Conservation (phyloP, 2,329 filamentous ascomycete genomes). For the Ilyonectria mors-panacis region DNA sequence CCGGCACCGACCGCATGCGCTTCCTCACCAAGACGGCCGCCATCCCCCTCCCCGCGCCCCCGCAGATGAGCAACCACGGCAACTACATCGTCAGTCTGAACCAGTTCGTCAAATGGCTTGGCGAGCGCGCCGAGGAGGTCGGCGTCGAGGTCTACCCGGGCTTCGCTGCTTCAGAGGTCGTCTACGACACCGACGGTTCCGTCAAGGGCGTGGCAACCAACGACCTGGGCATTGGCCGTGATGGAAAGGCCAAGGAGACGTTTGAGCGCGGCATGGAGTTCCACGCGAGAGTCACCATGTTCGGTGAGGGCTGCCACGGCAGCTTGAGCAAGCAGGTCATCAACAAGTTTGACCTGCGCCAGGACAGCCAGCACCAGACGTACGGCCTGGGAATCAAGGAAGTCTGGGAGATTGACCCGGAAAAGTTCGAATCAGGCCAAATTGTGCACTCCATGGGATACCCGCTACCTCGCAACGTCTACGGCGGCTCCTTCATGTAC, state of each 20-base stretch:
- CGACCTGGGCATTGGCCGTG: slow-evolving; percentile 86
- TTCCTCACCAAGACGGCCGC: slow-evolving; percentile 88
- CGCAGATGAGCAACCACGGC: slow-evolving; percentile 98
- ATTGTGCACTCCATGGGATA: slow-evolving; percentile 95
- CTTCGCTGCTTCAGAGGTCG: slow-evolving; percentile 92
- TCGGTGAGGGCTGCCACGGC: slow-evolving; percentile 96
- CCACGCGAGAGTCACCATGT: slow-evolving; percentile 90
- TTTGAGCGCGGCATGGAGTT: slow-evolving; percentile 99
- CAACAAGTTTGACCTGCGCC: slow-evolving; percentile 91
- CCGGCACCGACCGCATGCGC: slow-evolving; percentile 88
- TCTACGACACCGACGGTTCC: slow-evolving; percentile 88
- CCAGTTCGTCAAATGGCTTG: slow-evolving; percentile 95
- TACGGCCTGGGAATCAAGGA: slow-evolving; percentile 97
- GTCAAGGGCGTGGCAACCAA: slow-evolving; percentile 97
- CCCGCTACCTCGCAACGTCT: slow-evolving; percentile 88
- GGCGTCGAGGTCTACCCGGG: slow-evolving; percentile 97
- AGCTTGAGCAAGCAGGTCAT: slow-evolving; percentile 95
- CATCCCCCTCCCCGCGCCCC: slow-evolving; percentile 87
- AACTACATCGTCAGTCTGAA: slow-evolving; percentile 98
- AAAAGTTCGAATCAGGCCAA: slow-evolving; percentile 90
- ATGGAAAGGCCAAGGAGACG: slow-evolving; percentile 87
- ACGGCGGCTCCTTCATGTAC: slow-evolving; percentile 99
- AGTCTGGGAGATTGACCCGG: slow-evolving; percentile 95
- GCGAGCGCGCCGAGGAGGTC: slow-evolving; percentile 94
- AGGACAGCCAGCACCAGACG: slow-evolving; percentile 93